phyloP scores from a whole-genome alignment of 352 stramenopile species.

The Phytopythium delawarense region DNA sequence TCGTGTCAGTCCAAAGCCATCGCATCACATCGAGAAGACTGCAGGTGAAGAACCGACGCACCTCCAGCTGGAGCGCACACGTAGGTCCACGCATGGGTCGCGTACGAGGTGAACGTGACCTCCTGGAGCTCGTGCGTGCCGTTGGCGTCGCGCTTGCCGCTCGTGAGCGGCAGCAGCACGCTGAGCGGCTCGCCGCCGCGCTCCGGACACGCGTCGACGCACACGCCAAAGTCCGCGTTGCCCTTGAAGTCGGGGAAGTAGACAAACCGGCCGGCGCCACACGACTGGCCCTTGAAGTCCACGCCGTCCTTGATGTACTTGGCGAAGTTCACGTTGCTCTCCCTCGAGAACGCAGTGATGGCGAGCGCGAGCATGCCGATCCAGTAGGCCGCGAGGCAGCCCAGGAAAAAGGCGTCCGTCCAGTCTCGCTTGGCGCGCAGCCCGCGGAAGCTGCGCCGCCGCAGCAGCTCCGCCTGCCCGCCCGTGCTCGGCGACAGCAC shows the following conservation, averaged over 20 bases:
- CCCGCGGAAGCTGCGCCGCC: constrained; percentile 37
- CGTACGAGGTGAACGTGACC: constrained; percentile 65
- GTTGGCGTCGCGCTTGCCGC: constrained; percentile 22
- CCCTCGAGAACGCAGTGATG: constrained; percentile 57
- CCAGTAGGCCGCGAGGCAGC: constrained; percentile 62
- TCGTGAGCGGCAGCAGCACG: constrained; percentile 49
- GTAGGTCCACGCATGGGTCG: constrained; percentile 61
- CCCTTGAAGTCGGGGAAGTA: constrained; percentile 66
- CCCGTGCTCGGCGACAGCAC: constrained; percentile 51
- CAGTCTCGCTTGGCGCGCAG: constrained; percentile 39
- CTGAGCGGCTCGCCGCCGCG: constrained; percentile 34
- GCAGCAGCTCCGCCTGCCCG: constrained; percentile 25
- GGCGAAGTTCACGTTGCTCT: constrained; percentile 62
- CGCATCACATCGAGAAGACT: background rate
- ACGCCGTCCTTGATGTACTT: constrained; percentile 79
- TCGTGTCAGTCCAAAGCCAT: background rate
- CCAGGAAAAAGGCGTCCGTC: constrained; percentile 58
- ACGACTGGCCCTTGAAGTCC: constrained; percentile 65
- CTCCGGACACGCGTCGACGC: constrained; percentile 50
- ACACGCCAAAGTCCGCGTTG: constrained; percentile 82
- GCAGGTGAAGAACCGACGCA: constrained; percentile 10
- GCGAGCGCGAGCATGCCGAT: constrained; percentile 71
- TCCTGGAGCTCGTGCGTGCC: constrained; percentile 23
- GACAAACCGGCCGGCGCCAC: constrained; percentile 43
- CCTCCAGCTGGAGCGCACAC: constrained; percentile 57